Percentiles rank a stretch among this genome's conserved stretches.
These are phyloP conservation scores for Boletus huronensis DNA, from an alignment of 768 basidiomycete genomes.

Conservation along the genomic window DNA sequence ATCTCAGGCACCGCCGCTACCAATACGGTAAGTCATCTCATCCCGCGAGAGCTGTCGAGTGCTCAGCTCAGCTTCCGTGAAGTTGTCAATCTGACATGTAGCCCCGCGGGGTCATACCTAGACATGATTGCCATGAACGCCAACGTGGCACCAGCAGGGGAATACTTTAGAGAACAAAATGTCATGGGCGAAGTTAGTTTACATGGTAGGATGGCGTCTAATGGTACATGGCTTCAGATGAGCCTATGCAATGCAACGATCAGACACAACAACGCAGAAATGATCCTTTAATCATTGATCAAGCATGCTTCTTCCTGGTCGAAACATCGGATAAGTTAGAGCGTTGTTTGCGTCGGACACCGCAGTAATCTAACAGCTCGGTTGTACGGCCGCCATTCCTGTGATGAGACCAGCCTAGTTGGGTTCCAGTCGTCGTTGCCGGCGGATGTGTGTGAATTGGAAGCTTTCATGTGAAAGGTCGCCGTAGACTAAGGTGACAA, in stretches of 20 bases:
- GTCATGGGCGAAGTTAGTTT: slow-evolving; percentile 23
- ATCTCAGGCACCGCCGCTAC: slow-evolving; percentile 46
- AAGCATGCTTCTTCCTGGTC: background rate
- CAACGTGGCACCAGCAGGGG: slow-evolving; percentile 26
- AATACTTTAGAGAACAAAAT: too few relatives aligned
- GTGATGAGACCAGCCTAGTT: too few relatives aligned
- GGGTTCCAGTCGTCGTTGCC: too few relatives aligned
- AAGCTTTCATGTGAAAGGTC: background rate
- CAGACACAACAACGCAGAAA: background rate
- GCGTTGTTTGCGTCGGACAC: background rate
- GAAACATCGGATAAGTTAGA: background rate
- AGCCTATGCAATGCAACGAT: background rate
- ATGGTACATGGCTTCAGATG: background rate
- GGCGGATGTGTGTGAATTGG: background rate
- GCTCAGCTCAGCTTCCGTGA: background rate
- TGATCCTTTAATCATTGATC: background rate
- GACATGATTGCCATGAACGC: slow-evolving; percentile 42
- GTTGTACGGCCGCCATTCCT: background rate
- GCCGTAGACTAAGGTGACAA: background rate
- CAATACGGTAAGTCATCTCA: slow-evolving; percentile 20
- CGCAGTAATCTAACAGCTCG: background rate
- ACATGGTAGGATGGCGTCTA: background rate
- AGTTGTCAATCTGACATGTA: slow-evolving; percentile 40
- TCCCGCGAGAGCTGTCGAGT: background rate
- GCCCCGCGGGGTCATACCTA: slow-evolving; percentile 44